Evolutionary conservation across 495 filamentous ascomycete genomes (phyloP).

Genomic region (Aspergillus panamensis): DNA sequence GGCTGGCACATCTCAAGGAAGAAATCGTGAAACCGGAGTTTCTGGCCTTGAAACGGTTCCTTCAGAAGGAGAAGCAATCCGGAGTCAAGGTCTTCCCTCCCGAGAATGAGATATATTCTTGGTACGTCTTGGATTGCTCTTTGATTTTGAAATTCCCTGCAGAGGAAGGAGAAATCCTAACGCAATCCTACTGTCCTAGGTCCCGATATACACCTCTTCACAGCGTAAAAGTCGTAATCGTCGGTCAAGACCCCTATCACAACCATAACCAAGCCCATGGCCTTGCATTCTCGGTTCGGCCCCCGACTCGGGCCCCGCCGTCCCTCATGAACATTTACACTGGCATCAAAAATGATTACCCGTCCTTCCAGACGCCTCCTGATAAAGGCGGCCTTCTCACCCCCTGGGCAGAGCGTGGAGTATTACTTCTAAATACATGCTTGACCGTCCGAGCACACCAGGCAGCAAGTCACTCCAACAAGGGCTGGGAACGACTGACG

Average conservation of each 20-base stretch:
- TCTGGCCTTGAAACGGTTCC: constrained; percentile 79
- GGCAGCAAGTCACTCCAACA: constrained; percentile 74
- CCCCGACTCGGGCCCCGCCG: constrained; percentile 82
- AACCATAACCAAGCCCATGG: constrained; percentile 94
- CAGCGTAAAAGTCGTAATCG: constrained; percentile 81
- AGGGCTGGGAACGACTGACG: constrained; percentile 91
- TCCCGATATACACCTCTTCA: constrained; percentile 85
- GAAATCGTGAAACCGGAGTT: constrained; percentile 76
- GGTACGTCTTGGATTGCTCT: constrained; percentile 60
- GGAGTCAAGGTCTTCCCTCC: constrained; percentile 82
- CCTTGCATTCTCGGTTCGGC: constrained; percentile 87
- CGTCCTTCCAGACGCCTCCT: constrained; percentile 68
- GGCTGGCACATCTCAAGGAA: constrained; percentile 82
- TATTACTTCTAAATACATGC: constrained; percentile 88
- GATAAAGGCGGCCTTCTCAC: constrained; percentile 76
- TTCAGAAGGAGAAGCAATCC: constrained; percentile 70
- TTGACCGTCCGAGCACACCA: constrained; percentile 87
- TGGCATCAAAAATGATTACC: constrained; percentile 81
- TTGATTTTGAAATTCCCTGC: not conserved
- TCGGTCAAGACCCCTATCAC: constrained; percentile 97
- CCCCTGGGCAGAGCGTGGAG: constrained; percentile 89
- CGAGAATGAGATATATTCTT: constrained; percentile 85
- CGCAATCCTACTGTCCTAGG: constrained; percentile 43
- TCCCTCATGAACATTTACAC: constrained; percentile 91
- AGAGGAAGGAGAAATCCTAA: not conserved